Percentiles rank a stretch among this genome's conserved stretches.
Conservation (phyloP, 2,329 filamentous ascomycete species). For the Tolypocladium guangdongense region DNA sequence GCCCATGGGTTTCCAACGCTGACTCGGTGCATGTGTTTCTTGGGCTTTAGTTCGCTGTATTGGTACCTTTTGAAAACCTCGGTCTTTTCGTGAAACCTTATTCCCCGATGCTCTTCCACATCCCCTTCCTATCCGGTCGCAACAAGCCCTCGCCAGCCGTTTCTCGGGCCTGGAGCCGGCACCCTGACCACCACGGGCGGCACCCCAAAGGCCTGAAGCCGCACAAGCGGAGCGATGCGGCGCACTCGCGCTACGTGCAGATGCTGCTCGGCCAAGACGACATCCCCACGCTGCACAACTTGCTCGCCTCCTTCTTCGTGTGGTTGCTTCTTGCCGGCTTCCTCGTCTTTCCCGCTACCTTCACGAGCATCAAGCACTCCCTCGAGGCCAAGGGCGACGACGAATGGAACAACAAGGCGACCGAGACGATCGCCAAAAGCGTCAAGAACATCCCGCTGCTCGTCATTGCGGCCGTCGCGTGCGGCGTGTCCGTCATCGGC, state of each 20-base stretch:
- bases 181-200: conserved; percentile 4
- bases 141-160: neutral
- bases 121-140: neutral
- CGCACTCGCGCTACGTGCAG: conserved; percentile 27
- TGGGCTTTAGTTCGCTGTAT: neutral
- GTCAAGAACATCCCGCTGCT: conserved; percentile 27
- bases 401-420: conserved; percentile 7
- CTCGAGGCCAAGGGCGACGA: conserved; percentile 10
- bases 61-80: neutral
- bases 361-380: conserved; percentile 27
- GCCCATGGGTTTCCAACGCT: neutral
- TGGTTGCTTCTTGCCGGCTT: conserved; percentile 43
- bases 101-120: neutral
- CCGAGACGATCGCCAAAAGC: conserved; percentile 11
- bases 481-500: conserved; percentile 21
- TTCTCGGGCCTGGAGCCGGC: conserved; percentile 2
- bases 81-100: neutral
- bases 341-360: conserved; percentile 40
- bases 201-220: conserved; percentile 4
- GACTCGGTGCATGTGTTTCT: neutral
- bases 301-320: conserved; percentile 25
- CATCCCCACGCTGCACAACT: conserved; percentile 34
- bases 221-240: conserved; percentile 10
- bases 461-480: conserved; percentile 30
- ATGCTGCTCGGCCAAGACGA: conserved; percentile 37